Evolutionary conservation across 176 grass and related monocot species (phyloP).

Genomic region (Musa itinerans): DNA sequence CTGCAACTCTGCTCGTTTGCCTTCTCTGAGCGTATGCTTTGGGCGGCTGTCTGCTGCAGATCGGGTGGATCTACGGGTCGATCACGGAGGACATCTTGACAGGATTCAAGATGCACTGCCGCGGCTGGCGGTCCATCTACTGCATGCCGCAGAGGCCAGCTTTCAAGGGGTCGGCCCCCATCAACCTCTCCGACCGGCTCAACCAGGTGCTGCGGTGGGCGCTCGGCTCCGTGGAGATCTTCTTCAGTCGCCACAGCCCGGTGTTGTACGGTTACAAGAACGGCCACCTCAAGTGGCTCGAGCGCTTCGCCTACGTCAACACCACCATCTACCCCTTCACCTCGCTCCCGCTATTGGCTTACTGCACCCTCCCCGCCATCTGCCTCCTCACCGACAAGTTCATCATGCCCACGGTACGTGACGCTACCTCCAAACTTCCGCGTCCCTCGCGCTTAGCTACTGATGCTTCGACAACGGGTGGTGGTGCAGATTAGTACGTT

Average conservation of each 20-base stretch:
- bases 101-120: constrained; percentile 98
- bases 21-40: no score
- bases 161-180: constrained; percentile 92
- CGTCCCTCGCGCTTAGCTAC: background rate
- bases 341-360: constrained; percentile 73
- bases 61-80: constrained; percentile 96
- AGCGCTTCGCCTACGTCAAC: constrained; percentile 98
- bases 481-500: constrained; percentile 83
- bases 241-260: constrained; percentile 93
- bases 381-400: constrained; percentile 99
- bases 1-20: no score
- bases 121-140: constrained; percentile 95
- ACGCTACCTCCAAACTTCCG: background rate
- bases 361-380: constrained; percentile 86
- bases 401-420: constrained; percentile 93
- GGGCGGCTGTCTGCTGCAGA: constrained; percentile 21
- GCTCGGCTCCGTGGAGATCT: constrained; percentile 97
- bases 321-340: constrained; percentile 99
- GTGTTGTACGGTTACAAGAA: constrained; percentile 88
- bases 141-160: constrained; percentile 84
- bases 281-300: constrained; percentile 98
- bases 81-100: constrained; percentile 99
- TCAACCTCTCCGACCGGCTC: constrained; percentile 89
- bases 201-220: constrained; percentile 99
- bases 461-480: background rate